Evolutionary conservation across 2,329 filamentous ascomycete genomes (phyloP).

Genomic region (Alternaria gaisen): DNA sequence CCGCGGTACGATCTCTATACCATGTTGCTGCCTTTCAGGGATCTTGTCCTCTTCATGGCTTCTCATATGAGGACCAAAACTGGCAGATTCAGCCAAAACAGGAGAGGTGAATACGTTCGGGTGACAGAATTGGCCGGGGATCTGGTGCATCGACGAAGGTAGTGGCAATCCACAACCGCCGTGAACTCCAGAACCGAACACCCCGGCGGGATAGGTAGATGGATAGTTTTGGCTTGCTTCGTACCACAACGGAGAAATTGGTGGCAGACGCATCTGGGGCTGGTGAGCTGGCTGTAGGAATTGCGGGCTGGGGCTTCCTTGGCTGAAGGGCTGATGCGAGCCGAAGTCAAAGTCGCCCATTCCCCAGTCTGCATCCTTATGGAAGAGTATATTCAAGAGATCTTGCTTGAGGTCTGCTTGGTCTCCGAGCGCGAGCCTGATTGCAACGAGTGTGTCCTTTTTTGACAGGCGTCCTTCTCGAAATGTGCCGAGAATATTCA

Average conservation of each 20-base stretch:
- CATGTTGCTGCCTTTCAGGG: background rate
- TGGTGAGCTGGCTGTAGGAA: conserved; percentile 40
- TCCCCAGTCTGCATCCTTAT: conserved; percentile 35
- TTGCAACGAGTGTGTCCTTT: conserved; percentile 26
- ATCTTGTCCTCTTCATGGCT: background rate
- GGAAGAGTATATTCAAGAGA: conserved; percentile 32
- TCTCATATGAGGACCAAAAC: background rate
- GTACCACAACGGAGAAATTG: conserved; percentile 24
- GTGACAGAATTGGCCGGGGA: background rate
- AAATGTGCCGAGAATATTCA: conserved; percentile 31
- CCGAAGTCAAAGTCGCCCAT: conserved; percentile 37
- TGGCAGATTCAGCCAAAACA: background rate
- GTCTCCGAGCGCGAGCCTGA: conserved; percentile 28
- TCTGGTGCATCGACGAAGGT: background rate
- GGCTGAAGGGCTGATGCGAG: conserved; percentile 1
- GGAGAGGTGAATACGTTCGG: background rate
- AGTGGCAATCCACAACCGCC: background rate
- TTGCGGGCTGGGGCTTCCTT: conserved; percentile 18
- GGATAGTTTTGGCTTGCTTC: conserved; percentile 1
- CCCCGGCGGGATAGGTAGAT: background rate
- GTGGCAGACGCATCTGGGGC: conserved; percentile 32
- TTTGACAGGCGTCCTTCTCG: conserved; percentile 30
- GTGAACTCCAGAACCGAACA: background rate
- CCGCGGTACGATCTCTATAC: background rate
- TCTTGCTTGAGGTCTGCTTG: conserved; percentile 34